Evolutionary conservation across 306 rosid species (phyloP), one percentile per base, ranked within the genome.

Genomic region (Gynostemma pentaphyllum): DNA sequence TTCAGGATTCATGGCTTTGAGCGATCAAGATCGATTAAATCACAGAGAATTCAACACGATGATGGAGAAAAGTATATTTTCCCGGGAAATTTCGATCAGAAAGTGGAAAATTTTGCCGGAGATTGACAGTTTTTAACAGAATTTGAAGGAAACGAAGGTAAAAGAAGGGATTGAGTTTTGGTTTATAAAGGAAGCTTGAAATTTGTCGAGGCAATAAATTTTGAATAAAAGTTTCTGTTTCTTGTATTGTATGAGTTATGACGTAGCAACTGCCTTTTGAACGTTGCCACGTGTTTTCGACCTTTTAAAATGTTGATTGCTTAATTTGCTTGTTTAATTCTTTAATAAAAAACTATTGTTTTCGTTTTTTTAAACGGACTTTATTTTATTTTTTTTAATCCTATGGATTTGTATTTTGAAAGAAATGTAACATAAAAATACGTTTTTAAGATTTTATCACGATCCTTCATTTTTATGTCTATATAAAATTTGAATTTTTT

Each of bases 1-100:
- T 78, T 92, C 98, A 69, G 98, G 96, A 81, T 85, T 92, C 98
- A 92, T 92, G 85, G 74, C 56, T 66, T 52, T 1, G 67, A 13
- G 64, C 56, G 71, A 75, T 27, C 6, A 45, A 54, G 74, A 56
- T 66, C 73, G 62, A 53, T 51, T 1, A 62, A 85, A 70, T 66
- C 75, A 50, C 40, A 46, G 24, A 14, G 62, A 57, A 23, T 5
- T 53, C 29, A 44, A 22, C 7, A 54, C 34, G 61, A 12, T 7
- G 41, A 2, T 7, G 23, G 37, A 62, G 57, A 36, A 12, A 1
- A 14, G 44, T 44, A 45, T 36, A 15, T 48, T 14, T 66, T 9
- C 24, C 72, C 79, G 84, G 80, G 74, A 77, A 79, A 64, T 57
- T 52, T 41, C 26, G 44, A 56, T 42, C 18, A 29, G 48, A 23